These are phyloP conservation scores for Penicillium tannophilum DNA, from an alignment of 495 filamentous ascomycete genomes.

Conservation along the genomic window DNA sequence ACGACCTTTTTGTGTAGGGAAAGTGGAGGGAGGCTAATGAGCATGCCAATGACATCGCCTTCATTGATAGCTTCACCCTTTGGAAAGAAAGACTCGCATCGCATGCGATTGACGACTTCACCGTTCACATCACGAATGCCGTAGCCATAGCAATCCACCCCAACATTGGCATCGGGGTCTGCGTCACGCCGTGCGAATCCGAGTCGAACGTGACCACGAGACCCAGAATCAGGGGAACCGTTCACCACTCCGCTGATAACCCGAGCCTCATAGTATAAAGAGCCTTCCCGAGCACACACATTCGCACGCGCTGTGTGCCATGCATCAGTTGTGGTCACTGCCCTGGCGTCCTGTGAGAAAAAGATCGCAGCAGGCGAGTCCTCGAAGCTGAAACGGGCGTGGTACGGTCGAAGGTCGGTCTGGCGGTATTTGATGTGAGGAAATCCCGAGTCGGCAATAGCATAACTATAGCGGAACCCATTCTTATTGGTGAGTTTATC, in stretches of 20 bases:
- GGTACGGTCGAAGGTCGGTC: conserved; percentile 80
- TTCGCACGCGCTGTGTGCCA: conserved; percentile 70
- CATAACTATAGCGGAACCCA: conserved; percentile 86
- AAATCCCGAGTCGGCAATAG: conserved; percentile 84
- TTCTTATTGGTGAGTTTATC: conserved; percentile 86
- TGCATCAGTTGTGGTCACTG: conserved; percentile 46
- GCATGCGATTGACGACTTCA: conserved; percentile 90
- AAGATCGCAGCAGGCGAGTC: conserved; percentile 75
- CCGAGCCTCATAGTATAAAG: conserved; percentile 92
- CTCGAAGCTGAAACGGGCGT: conserved; percentile 84
- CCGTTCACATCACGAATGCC: conserved; percentile 86
- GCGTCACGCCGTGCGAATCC: conserved; percentile 91
- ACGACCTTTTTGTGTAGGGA: conserved; percentile 85
- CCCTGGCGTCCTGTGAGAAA: conserved; percentile 45
- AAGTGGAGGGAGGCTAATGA: conserved; percentile 86
- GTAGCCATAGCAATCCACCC: conserved; percentile 96
- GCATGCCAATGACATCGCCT: conserved; percentile 93
- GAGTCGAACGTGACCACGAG: conserved; percentile 80
- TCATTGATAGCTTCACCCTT: conserved; percentile 69
- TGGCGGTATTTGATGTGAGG: conserved; percentile 86
- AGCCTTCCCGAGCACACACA: conserved; percentile 85
- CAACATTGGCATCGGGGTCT: conserved; percentile 87
- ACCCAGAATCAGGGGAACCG: conserved; percentile 29
- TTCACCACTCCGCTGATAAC: conserved; percentile 68
- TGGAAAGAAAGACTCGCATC: conserved; percentile 84